phyloP scores from a whole-genome alignment of 1,139 yeast species.

The Debaryomycetaceae sp. region DNA sequence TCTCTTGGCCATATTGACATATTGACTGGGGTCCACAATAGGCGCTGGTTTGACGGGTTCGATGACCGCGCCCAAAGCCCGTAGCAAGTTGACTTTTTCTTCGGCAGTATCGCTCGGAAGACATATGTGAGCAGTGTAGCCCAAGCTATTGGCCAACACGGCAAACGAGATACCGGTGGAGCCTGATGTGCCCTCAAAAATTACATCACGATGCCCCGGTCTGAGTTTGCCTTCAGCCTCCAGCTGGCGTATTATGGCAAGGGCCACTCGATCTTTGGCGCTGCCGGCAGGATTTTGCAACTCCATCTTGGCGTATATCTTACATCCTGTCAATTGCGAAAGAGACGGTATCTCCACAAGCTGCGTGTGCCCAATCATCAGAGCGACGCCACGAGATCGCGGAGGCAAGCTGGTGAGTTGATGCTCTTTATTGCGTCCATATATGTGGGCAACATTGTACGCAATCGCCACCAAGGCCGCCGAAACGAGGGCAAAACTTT shows the following conservation, averaged over 20 bases:
- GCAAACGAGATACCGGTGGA: conserved; percentile 96
- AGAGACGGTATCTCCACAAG: conserved; percentile 72
- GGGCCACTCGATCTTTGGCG: conserved; percentile 91
- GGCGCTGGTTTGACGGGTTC: conserved; percentile 93
- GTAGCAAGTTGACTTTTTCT: conserved; percentile 71
- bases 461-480: conserved; percentile 4
- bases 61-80: conserved; percentile 76
- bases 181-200: conserved; percentile 94
- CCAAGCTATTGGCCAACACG: conserved; percentile 78
- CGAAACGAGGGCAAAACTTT: conserved; percentile 1
- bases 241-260: conserved; percentile 70
- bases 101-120: conserved; percentile 92
- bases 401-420: conserved; percentile 22
- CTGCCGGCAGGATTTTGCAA: conserved; percentile 90
- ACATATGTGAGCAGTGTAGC: conserved; percentile 86
- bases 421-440: neutral
- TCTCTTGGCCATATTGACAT: conserved; percentile 79
- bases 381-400: conserved; percentile 35
- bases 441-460: conserved; percentile 1
- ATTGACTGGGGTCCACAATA: conserved; percentile 89
- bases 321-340: conserved; percentile 73
- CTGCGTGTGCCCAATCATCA: conserved; percentile 86
- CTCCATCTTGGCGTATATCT: conserved; percentile 84
- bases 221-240: conserved; percentile 55
- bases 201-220: conserved; percentile 56